Conservation (phyloP, 208 protist species). For the Trypanosoma brucei region DNA sequence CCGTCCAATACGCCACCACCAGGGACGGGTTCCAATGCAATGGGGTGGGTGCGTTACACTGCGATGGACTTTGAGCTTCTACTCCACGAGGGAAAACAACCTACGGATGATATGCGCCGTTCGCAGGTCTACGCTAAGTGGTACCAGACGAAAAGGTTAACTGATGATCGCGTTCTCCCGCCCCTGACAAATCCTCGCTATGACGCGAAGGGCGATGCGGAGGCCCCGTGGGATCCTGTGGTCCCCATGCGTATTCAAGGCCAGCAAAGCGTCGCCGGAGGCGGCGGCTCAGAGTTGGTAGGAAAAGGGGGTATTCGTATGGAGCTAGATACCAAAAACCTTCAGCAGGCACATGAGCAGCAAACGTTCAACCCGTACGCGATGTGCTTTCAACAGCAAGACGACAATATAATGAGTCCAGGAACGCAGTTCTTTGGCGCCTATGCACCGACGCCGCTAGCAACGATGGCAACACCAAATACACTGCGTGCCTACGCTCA, state of each 20-base stretch:
- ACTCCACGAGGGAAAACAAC: conserved; percentile 68
- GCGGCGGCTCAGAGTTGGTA: conserved; percentile 8
- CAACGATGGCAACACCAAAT: conserved; percentile 61
- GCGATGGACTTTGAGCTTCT: conserved; percentile 85
- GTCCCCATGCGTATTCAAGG: conserved; percentile 2
- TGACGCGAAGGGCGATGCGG: conserved; percentile 24
- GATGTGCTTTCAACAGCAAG: conserved; percentile 35
- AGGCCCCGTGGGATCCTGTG: conserved; percentile 61
- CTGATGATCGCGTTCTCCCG: conserved; percentile 59
- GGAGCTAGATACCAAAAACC: conserved; percentile 64
- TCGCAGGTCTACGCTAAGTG: conserved; percentile 82
- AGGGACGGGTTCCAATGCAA: neutral
- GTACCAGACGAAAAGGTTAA: conserved; percentile 70
- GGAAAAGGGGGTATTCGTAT: conserved; percentile 33
- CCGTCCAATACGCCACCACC: neutral
- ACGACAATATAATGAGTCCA: conserved; percentile 68
- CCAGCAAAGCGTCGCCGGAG: conserved; percentile 2
- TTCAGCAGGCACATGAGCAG: conserved; percentile 65
- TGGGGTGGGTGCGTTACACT: conserved; percentile 42
- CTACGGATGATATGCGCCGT: conserved; percentile 78
- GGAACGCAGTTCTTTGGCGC: conserved; percentile 85
- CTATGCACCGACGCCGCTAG: conserved; percentile 76
- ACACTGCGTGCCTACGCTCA: conserved; percentile 77
- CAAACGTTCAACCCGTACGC: conserved; percentile 75
- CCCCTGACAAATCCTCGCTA: conserved; percentile 57